Evolutionary conservation across 2,329 filamentous ascomycete species (phyloP).

Genomic region (Fusarium goolgardi): DNA sequence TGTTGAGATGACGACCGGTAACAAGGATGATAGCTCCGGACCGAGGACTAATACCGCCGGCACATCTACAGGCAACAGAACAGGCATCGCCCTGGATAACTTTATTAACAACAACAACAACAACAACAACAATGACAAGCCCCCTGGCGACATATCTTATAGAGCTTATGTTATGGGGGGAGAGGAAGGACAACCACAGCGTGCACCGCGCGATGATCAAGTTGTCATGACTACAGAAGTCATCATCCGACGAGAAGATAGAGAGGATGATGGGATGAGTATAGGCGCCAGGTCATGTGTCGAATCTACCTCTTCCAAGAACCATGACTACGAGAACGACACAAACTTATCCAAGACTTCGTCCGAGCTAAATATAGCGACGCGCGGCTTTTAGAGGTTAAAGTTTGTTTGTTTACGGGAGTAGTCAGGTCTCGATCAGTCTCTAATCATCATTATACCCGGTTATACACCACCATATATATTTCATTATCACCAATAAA

Average conservation of each 20-base stretch:
- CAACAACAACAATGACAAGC: constrained; percentile 27
- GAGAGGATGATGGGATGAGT: constrained; percentile 38
- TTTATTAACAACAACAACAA: constrained; percentile 32
- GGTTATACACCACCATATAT: constrained; percentile 4
- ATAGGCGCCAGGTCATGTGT: constrained; percentile 33
- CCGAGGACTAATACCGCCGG: constrained; percentile 33
- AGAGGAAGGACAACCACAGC: constrained; percentile 21
- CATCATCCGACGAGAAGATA: constrained; percentile 35
- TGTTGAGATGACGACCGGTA: constrained; percentile 49
- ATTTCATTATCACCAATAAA: not conserved
- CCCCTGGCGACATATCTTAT: constrained; percentile 33
- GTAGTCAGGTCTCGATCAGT: not conserved
- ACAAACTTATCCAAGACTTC: constrained; percentile 43
- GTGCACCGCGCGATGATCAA: constrained; percentile 17
- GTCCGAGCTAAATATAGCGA: constrained; percentile 43
- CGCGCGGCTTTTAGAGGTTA: constrained; percentile 36
- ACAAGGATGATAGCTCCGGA: constrained; percentile 43
- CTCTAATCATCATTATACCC: constrained; percentile 36
- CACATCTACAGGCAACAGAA: constrained; percentile 26
- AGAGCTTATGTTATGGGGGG: constrained; percentile 44
- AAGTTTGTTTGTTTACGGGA: not conserved
- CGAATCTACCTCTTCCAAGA: constrained; percentile 28
- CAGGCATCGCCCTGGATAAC: constrained; percentile 38
- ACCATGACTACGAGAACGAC: constrained; percentile 33
- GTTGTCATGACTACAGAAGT: constrained; percentile 48